A percentile compares a stretch with the other conserved stretches of the same genome.
These are phyloP conservation scores for Aspergillus alliaceus DNA, from an alignment of 2,329 filamentous ascomycete genomes.

Conservation along the genomic window DNA sequence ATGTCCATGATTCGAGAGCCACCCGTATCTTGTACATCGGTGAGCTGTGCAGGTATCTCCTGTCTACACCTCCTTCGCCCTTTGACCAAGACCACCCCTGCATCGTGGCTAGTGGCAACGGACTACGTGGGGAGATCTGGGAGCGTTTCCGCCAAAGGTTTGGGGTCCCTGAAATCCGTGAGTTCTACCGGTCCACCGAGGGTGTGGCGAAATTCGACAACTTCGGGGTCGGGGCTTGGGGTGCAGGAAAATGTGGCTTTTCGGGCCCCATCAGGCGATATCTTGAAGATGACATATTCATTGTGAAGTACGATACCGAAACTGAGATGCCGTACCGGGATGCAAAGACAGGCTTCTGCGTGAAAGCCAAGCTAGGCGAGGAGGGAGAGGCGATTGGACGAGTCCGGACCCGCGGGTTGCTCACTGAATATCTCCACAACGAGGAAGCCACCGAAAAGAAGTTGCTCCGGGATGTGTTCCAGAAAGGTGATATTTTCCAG, in stretches of 20 bases:
- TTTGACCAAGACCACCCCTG: conserved; percentile 48
- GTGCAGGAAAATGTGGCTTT: conserved; percentile 47
- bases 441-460: conserved; percentile 46
- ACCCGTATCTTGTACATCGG: conserved; percentile 50
- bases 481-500: conserved; percentile 48
- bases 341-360: conserved; percentile 46
- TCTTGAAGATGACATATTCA: conserved; percentile 44
- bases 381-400: conserved; percentile 49
- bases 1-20: conserved; percentile 44
- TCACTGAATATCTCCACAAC: conserved; percentile 46
- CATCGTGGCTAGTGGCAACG: conserved; percentile 49
- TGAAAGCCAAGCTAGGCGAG: conserved; percentile 37
- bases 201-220: conserved; percentile 50
- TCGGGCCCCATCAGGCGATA: conserved; percentile 41
- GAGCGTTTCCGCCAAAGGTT: conserved; percentile 47
- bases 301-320: conserved; percentile 45
- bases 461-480: conserved; percentile 45
- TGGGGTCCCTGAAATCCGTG: conserved; percentile 46
- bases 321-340: conserved; percentile 44
- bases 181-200: conserved; percentile 52
- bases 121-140: conserved; percentile 51
- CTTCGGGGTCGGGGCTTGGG: conserved; percentile 40
- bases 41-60: conserved; percentile 51
- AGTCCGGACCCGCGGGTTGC: conserved; percentile 38
- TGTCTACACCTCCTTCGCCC: conserved; percentile 44